A percentile compares a stretch with the other conserved stretches of the same genome.
Evolutionary conservation across 805 yeast genomes (phyloP).

Genomic region (Candida odintsovae): DNA sequence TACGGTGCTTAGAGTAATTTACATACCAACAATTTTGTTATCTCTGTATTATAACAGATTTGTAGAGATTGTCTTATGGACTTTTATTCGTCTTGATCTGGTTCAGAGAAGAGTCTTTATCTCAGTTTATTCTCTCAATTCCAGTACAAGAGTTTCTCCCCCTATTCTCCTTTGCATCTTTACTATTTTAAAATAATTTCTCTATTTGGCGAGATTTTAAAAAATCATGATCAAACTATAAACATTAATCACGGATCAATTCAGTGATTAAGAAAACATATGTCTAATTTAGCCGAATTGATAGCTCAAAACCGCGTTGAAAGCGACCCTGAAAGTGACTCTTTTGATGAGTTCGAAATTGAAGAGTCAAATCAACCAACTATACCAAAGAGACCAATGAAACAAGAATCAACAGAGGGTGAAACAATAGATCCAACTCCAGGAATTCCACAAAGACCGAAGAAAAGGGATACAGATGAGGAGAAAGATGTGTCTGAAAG

Average conservation of each 20-base stretch:
- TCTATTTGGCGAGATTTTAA: too few relatives aligned
- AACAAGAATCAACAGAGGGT: slow-evolving; percentile 3
- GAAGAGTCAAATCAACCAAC: slow-evolving; percentile 8
- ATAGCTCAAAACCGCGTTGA: slow-evolving; percentile 1
- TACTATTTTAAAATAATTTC: too few relatives aligned
- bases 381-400: slow-evolving; percentile 17
- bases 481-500: not conserved
- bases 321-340: not conserved
- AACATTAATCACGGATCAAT: too few relatives aligned
- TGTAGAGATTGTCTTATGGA: not conserved
- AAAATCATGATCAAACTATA: not conserved
- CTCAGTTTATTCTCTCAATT: too few relatives aligned
- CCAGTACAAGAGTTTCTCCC: too few relatives aligned
- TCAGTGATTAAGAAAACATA: too few relatives aligned
- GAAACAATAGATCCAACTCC: slow-evolving; percentile 6
- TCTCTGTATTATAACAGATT: not conserved
- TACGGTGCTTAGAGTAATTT: slow-evolving; percentile 45
- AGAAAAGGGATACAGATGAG: not conserved
- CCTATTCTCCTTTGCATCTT: too few relatives aligned
- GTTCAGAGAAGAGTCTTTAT: not conserved
- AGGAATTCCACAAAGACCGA: slow-evolving; percentile 2
- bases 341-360: not conserved
- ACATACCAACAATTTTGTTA: not conserved
- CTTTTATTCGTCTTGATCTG: not conserved
- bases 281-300: slow-evolving; percentile 2